Evolutionary conservation across 2,329 filamentous ascomycete genomes (phyloP), one percentile per base, ranked within the genome.

Genomic region (Botryotinia narcissicola): DNA sequence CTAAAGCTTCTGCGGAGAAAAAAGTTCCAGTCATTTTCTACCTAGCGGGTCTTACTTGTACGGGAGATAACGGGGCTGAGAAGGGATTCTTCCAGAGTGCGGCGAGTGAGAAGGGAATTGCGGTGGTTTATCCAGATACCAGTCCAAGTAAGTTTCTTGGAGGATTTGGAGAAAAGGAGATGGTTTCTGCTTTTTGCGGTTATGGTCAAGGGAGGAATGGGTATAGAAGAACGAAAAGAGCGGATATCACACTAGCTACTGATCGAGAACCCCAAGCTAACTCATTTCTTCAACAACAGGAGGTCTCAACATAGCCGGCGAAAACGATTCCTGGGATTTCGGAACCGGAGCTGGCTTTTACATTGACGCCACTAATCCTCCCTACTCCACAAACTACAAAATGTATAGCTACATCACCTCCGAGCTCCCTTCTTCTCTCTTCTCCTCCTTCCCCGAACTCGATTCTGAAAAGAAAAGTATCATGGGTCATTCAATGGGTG

Each of bases 401-500:
- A 99, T 99, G 96, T 94, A 98, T 86, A 90, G 88, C 75, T 99
- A 99, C 85, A 88, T 99, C 77, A 91, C 92, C n/a, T 83, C 88
- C 71, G 96, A 99, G 84, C 90, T 99, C n/a, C 95, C 95, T 0
- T 84, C 86, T 25, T 86, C 90, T 1, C 87, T 98, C 37, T 97
- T 95, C 83, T 83, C 83, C 44, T 87, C 88, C 40, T 97, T 94
- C 83, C 85, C 88, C 44, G 87, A 89, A 80, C 85, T 99, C 44
- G 95, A 98, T 82, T 80, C 83, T 0, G 83, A 80, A 42, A 87
- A 91, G 59, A 90, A 98, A 72, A 92, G 91, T 82, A 96, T 99
- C 80, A 93, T 93, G 59, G 96, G 96, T 9, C 96, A 99, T 85
- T 95, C 91, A 79, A 99, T 99, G 96, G 96, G 96, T 77, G 96